Base-by-base conservation (phyloP, 208 protist genomes). In the Wallacemonas sp. region DNA sequence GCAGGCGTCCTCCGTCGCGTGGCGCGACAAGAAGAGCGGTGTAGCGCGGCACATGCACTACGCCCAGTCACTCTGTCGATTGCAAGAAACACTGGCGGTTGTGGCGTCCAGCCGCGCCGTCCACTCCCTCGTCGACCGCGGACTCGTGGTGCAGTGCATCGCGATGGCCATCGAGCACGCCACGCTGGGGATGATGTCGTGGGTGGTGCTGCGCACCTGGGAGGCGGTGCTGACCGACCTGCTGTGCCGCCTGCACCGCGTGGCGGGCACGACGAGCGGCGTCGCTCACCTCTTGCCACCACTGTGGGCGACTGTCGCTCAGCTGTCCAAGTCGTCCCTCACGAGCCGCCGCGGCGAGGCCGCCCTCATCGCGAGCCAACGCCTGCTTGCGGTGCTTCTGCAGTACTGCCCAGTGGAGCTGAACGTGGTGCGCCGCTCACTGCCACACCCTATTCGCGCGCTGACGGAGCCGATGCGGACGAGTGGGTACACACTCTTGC, bases 401-500 rank as follows among this genome's bases (percentile, higher is more conserved):
- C 41, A 38, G 22, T 66, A 58, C 21, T 60, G 58, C 19, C 63
- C 48, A 6, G 66, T 76, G 19, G 68, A 64, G 41, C 53, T 89
- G 19, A 67, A 68, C 33, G 74, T 63, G n/a, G 38, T 80, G 21
- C 66, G 60, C 19, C 50, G 60, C 3, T 63, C 85, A 27, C 74
- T 94, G 50, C 88, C 88, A 1, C 83, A 89, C 44, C 79, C 80
- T 10, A 38, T 75, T 0, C 75, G 75, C 55, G 78, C 73, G 42
- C 22, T 63, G 3, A 76, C 79, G 10, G 34, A 82, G 22, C 66
- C 74, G 10, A 62, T 61, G 6, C 74, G 88, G 3, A 44, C 85
- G 19, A 55, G 69, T 13, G 83, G 74, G 3, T 71, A 90, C 33
- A 58, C 66, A 15, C 27, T 79, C 15, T 33, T 87, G 39, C 84